Percentiles rank a stretch among this genome's conserved stretches.
phyloP scores from a whole-genome alignment of 768 basidiomycete species.

The Hypholoma fasciculare region DNA sequence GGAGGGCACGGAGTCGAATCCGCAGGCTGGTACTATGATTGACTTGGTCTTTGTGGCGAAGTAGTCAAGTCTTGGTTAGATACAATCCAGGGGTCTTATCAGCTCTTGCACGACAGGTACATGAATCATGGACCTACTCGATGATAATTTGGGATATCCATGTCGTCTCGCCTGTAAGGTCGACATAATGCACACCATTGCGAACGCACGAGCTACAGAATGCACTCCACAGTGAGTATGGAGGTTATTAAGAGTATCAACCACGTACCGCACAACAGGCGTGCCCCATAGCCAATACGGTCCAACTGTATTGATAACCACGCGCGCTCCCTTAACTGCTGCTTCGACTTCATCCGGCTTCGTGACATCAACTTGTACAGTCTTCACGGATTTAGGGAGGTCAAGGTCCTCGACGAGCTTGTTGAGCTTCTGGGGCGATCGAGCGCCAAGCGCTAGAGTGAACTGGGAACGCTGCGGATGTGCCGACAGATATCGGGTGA shows the following conservation, averaged over 20 bases:
- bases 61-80: slow-evolving; percentile 59
- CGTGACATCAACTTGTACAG: slow-evolving; percentile 61
- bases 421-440: slow-evolving; percentile 64
- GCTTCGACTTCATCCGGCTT: slow-evolving; percentile 51
- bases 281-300: slow-evolving; percentile 74
- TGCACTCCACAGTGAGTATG: neutral
- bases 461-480: slow-evolving; percentile 64
- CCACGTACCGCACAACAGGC: slow-evolving; percentile 62
- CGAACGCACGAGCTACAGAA: slow-evolving; percentile 63
- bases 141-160: slow-evolving; percentile 68
- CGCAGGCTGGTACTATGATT: slow-evolving; percentile 79
- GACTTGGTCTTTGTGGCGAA: slow-evolving; percentile 68
- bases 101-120: neutral
- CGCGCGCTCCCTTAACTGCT: slow-evolving; percentile 55
- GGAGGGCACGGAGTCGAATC: slow-evolving; percentile 76
- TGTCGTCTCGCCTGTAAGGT: slow-evolving; percentile 72
- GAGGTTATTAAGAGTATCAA: neutral
- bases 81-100: slow-evolving; percentile 4
- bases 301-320: slow-evolving; percentile 79
- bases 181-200: slow-evolving; percentile 81
- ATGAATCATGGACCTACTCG: slow-evolving; percentile 38
- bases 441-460: slow-evolving; percentile 68
- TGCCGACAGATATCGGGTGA: slow-evolving; percentile 61
- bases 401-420: slow-evolving; percentile 46
- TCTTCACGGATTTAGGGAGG: slow-evolving; percentile 42